Evolutionary conservation across 208 protist species (phyloP).

Genomic region (Acanthamoeba royreba): DNA sequence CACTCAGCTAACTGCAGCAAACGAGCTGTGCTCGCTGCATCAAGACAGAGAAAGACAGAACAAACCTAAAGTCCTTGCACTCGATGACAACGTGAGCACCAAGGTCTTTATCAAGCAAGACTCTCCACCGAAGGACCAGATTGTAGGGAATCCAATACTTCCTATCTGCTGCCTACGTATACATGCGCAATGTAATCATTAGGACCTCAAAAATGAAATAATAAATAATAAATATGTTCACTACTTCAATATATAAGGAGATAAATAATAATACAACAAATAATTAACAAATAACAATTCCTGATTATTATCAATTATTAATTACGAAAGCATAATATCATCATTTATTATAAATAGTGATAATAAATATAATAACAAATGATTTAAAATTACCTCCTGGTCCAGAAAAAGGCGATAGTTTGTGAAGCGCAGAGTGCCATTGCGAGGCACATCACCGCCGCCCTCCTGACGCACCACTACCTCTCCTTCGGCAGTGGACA

Average conservation of each 20-base stretch:
- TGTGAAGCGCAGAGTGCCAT: neutral
- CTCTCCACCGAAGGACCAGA: neutral
- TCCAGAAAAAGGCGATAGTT: neutral
- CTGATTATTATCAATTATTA: too few relatives aligned
- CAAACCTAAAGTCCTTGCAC: conserved; percentile 8
- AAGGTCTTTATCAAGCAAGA: neutral
- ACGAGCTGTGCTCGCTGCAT: too few relatives aligned
- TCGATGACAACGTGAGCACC: neutral
- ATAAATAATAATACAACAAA: neutral
- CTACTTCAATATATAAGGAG: neutral
- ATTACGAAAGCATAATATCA: too few relatives aligned
- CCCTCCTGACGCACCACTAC: conserved; percentile 4
- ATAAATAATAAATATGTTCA: neutral
- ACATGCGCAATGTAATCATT: too few relatives aligned
- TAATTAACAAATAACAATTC: neutral
- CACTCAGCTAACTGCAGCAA: too few relatives aligned
- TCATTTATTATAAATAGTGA: neutral
- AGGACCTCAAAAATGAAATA: too few relatives aligned
- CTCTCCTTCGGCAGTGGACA: neutral
- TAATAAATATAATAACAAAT: neutral
- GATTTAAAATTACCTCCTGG: neutral
- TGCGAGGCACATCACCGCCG: neutral
- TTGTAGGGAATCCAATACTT: conserved; percentile 37
- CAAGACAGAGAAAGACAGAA: neutral
- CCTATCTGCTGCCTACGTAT: neutral